Evolutionary conservation across 2,329 filamentous ascomycete species (phyloP).

Genomic region (Colletotrichum viniferum): DNA sequence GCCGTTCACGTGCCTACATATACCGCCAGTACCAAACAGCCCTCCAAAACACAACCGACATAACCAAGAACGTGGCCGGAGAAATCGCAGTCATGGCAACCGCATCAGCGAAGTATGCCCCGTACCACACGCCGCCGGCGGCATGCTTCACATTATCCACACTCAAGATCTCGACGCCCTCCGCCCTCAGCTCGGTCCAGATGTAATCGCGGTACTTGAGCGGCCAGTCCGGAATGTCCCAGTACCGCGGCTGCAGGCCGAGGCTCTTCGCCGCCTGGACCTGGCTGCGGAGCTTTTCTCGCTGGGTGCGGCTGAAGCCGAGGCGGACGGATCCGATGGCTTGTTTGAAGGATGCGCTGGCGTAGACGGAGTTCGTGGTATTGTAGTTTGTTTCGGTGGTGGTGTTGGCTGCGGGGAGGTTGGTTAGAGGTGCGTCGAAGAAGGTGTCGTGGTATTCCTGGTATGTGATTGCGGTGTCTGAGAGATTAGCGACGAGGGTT

Average conservation of each 20-base stretch:
- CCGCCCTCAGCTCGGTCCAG: constrained; percentile 58
- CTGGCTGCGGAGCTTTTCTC: constrained; percentile 48
- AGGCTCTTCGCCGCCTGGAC: constrained; percentile 52
- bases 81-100: background rate
- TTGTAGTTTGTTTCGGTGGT: background rate
- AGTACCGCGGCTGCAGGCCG: constrained; percentile 63
- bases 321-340: constrained; percentile 56
- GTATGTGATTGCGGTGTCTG: background rate
- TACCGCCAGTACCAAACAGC: background rate
- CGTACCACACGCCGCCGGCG: background rate
- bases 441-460: background rate
- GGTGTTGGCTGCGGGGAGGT: background rate
- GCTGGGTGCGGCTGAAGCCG: constrained; percentile 47
- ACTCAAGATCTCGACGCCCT: constrained; percentile 65
- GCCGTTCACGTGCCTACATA: rapidly evolving
- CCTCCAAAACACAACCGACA: background rate
- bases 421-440: background rate
- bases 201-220: constrained; percentile 55
- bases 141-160: constrained; percentile 46
- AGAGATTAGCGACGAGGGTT: background rate
- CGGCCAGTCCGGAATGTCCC: constrained; percentile 64
- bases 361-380: constrained; percentile 56
- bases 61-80: background rate
- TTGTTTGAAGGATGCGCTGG: constrained; percentile 59
- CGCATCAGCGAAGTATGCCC: background rate